These are phyloP conservation scores for Oryza rufipogon DNA, from an alignment of 176 grass and related monocot genomes.

Conservation along the genomic window DNA sequence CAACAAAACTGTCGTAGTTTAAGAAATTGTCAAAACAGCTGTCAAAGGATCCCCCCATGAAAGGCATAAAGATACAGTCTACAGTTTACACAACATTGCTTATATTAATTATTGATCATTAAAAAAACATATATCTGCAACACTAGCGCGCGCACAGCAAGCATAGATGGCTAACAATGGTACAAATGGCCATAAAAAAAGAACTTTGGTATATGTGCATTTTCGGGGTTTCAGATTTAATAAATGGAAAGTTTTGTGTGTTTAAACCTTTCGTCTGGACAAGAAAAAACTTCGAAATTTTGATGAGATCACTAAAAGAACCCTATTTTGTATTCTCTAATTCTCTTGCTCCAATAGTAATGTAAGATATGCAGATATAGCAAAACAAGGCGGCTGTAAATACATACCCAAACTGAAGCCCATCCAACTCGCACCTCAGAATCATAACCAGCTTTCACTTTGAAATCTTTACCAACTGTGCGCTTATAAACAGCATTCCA, in stretches of 20 bases:
- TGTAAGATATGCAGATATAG: conserved; percentile 25
- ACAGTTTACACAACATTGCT: neutral
- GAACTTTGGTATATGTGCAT: neutral
- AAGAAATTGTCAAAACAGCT: neutral
- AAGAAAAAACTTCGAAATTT: neutral
- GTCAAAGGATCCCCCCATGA: neutral
- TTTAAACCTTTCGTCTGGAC: neutral
- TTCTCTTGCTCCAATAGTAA: conserved; percentile 28
- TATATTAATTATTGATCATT: conserved; percentile 14
- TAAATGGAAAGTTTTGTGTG: neutral
- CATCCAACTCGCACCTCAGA: conserved; percentile 70
- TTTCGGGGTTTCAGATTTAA: conserved; percentile 14
- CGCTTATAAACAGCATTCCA: conserved; percentile 94
- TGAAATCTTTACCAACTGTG: conserved; percentile 72
- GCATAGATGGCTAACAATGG: neutral
- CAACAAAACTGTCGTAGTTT: neutral
- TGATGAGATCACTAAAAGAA: neutral
- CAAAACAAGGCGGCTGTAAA: conserved; percentile 3
- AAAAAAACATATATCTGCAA: neutral
- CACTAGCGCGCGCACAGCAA: neutral
- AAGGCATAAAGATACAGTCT: neutral
- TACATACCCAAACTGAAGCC: conserved; percentile 91
- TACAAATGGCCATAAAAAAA: neutral
- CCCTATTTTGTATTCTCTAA: conserved; percentile 30
- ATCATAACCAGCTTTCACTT: conserved; percentile 99